phyloP scores from a whole-genome alignment of 495 filamentous ascomycete species.

The Parmelia sp. region DNA sequence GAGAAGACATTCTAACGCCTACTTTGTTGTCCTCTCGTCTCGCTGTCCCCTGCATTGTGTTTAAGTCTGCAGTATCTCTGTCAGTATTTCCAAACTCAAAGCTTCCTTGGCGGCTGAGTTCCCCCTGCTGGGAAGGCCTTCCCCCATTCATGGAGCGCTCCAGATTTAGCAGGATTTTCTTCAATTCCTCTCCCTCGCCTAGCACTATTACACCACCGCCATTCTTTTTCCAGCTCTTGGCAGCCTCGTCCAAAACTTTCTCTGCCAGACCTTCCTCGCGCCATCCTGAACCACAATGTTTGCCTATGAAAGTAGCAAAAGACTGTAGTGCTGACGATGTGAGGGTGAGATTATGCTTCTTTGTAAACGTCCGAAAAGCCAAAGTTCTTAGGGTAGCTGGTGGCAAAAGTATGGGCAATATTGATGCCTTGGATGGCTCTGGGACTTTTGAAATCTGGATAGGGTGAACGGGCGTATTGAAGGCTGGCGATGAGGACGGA shows the following conservation, averaged over 20 bases:
- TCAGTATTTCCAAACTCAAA: conserved; percentile 36
- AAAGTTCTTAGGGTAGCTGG: conserved; percentile 80
- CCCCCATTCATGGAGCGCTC: conserved; percentile 82
- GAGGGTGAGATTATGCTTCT: conserved; percentile 93
- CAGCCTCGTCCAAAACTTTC: conserved; percentile 83
- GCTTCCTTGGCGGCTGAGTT: conserved; percentile 55
- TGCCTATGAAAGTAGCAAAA: conserved; percentile 81
- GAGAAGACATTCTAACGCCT: conserved; percentile 56
- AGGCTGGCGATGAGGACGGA: conserved; percentile 83
- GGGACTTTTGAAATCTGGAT: conserved; percentile 43
- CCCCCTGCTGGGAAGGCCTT: conserved; percentile 42
- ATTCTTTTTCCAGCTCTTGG: conserved; percentile 80
- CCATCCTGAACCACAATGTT: conserved; percentile 93
- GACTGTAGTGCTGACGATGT: conserved; percentile 79
- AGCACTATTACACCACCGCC: conserved; percentile 82
- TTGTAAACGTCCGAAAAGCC: conserved; percentile 92
- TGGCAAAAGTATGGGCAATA: conserved; percentile 82
- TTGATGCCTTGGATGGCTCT: conserved; percentile 57
- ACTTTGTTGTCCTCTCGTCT: conserved; percentile 52
- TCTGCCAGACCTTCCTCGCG: conserved; percentile 91
- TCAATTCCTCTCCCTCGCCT: conserved; percentile 63
- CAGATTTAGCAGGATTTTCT: conserved; percentile 69
- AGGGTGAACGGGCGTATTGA: conserved; percentile 74
- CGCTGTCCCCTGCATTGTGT: conserved; percentile 39
- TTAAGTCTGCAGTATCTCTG: conserved; percentile 33